A percentile compares a stretch with the other conserved stretches of the same genome.
Evolutionary conservation across 345 rosid genomes (phyloP).

Genomic region (Alliaria petiolata): DNA sequence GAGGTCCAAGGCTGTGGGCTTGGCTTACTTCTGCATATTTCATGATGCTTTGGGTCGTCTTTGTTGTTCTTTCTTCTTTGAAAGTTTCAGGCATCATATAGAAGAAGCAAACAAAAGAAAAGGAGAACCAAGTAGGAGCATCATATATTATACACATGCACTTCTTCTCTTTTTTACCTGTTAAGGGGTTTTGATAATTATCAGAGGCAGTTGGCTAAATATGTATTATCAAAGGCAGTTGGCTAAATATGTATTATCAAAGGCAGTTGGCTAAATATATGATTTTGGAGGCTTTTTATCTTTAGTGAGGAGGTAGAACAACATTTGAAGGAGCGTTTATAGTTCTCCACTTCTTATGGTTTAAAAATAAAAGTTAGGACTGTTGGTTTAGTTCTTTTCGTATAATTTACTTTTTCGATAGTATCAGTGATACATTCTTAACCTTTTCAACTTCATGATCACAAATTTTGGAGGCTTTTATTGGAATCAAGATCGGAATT

Average conservation of each 20-base stretch:
- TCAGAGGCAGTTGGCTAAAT: neutral
- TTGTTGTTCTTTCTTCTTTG: conserved; percentile 75
- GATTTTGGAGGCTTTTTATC: neutral
- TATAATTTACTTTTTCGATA: no score
- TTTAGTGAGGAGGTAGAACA: neutral
- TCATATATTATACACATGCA: neutral
- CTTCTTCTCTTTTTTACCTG: neutral
- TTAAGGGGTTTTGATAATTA: neutral
- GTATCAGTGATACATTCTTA: neutral
- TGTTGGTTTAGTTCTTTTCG: neutral
- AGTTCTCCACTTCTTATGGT: neutral
- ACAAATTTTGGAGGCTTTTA: neutral
- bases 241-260: neutral
- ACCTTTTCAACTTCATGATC: neutral
- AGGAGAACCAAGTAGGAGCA: neutral
- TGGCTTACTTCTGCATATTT: conserved; percentile 64
- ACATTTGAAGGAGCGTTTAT: neutral
- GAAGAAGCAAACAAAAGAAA: conserved; percentile 3
- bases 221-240: conserved; percentile 1
- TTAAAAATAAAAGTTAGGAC: no score
- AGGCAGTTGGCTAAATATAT: neutral
- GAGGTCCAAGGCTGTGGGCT: conserved; percentile 88
- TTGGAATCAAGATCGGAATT: neutral
- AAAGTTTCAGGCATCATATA: conserved; percentile 59
- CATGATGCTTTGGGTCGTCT: conserved; percentile 75